Evolutionary conservation across 352 stramenopile genomes (phyloP), one percentile per base, ranked within the genome.

Genomic region (Phytophthora cajani): DNA sequence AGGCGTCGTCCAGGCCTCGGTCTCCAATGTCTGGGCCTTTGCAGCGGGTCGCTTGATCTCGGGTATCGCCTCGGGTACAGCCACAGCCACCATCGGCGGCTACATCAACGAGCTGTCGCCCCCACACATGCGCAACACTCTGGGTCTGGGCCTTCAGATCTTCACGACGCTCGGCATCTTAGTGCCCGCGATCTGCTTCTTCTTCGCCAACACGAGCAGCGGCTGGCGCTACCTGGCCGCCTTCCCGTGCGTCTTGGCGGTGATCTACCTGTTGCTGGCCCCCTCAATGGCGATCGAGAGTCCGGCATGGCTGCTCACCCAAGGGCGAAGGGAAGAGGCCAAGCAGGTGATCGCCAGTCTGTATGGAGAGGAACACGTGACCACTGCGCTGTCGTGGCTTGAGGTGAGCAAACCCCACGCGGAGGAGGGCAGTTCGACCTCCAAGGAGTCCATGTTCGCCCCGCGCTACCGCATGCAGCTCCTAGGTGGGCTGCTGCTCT

Each of bases 161-260:
- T 79, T 74, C 9, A 74, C 87, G 44, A 77, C 69, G 0, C 63
- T 84, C 32, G 77, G 79, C 17, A 81, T 86, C 66, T 54, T 89
- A 19, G 21, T 83, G 1, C 75, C 83, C 40, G 16, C 59, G 1
- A 69, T 69, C 53, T 69, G 53, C 52, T 69, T 69, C 47, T 69
- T 69, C 62, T 69, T 69, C 51, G 47, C 58, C 1, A 66, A 85
- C 68, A 84, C 78, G n/a, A 72, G 64, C 44, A 71, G 44, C 23
- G 80, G 76, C 23, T 90, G 79, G 79, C 17, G 65, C 1, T 72
- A 72, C 49, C 11, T 72, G 10, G 78, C 85, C 10, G 65, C 58
- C 3, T 72, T 72, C 50, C 81, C 79, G 16, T 75, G 79, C 32
- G 55, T 85, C 12, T 62, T 89, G n/a, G 81, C 60, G 3, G 46